Evolutionary conservation across 108 stramenopile genomes (phyloP), one percentile per base, ranked within the genome.

Genomic region (Cyclotella kingstonii): DNA sequence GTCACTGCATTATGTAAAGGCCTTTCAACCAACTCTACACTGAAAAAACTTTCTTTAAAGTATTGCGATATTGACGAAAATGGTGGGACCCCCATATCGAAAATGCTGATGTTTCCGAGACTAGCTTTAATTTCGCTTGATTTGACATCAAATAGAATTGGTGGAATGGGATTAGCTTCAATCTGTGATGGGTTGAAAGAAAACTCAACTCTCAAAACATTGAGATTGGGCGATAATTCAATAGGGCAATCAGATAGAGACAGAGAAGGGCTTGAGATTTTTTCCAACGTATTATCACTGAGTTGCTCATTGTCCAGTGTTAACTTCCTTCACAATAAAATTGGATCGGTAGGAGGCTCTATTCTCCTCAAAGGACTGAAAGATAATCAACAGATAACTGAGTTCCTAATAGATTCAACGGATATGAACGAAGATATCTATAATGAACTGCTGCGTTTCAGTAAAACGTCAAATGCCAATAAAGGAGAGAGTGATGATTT

Each of bases 251-350:
- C 62, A 12, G 59, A 73, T 27, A 62, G 70, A 22, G 79, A 76
- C 33, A 0, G 61, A n/a, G 43, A 34, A 15, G 58, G 66, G 17
- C 68, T 81, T 7, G 31, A 40, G n/a, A 41, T 46, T 30, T 78
- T 81, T 28, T 66, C 71, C 9, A 27, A 49, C 12, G 68, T 64
- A 1, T 19, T 81, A 17, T n/a, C 46, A 7, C 43, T 3, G n/a
- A 73, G 70, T 38, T 28, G 46, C 0, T 55, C 71, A 12, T 39
- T 76, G 21, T 33, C 54, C 4, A 36, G 53, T 14, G 50, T 84
- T 23, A 79, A 84, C 56, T 43, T 84, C 34, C 31, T 66, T 38
- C 68, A 80, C 67, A 85, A 85, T 49, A 38, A 66, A 5, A 82
- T 85, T 50, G 81, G 76, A 0, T 44, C 29, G 11, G 19, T 21